These are phyloP conservation scores for Plectosphaerella cucumerina DNA, from an alignment of 2,329 filamentous ascomycete species.

Conservation along the genomic window DNA sequence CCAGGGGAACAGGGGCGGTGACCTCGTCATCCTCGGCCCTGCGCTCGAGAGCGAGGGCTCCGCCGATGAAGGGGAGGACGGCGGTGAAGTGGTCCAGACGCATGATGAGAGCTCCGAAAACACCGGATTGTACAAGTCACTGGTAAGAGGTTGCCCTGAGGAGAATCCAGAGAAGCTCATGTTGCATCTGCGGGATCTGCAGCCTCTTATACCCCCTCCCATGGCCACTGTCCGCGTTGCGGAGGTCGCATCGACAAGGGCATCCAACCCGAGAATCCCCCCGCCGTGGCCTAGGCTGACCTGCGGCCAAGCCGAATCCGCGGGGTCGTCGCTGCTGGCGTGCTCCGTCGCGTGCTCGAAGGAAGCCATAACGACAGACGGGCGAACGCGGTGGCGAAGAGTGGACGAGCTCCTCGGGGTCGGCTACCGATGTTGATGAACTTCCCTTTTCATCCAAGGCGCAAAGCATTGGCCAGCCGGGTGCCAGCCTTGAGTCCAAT, in stretches of 20 bases:
- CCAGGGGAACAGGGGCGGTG: constrained; percentile 1
- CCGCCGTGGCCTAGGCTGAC: too few species aligned
- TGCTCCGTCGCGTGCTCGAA: background rate
- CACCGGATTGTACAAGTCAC: background rate
- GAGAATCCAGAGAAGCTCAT: background rate
- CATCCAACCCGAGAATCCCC: too few species aligned
- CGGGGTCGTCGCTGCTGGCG: background rate
- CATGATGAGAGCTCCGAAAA: background rate
- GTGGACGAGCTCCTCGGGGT: background rate
- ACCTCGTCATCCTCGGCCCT: constrained; percentile 2
- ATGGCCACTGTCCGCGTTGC: too few species aligned
- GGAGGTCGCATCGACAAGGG: too few species aligned
- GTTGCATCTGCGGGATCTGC: background rate
- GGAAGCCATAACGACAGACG: background rate
- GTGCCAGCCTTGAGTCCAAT: constrained; percentile 1
- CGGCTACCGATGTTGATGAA: background rate
- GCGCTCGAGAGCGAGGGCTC: constrained; percentile 2
- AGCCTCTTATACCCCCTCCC: background rate
- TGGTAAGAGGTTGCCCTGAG: background rate
- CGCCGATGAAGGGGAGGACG: constrained; percentile 1
- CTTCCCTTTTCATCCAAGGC: background rate
- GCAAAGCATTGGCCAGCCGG: background rate
- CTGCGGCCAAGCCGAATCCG: background rate
- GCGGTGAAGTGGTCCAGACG: constrained; percentile 3
- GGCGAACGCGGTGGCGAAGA: background rate